Evolutionary conservation across 2,329 filamentous ascomycete species (phyloP).

Genomic region (Penicillium sp.): DNA sequence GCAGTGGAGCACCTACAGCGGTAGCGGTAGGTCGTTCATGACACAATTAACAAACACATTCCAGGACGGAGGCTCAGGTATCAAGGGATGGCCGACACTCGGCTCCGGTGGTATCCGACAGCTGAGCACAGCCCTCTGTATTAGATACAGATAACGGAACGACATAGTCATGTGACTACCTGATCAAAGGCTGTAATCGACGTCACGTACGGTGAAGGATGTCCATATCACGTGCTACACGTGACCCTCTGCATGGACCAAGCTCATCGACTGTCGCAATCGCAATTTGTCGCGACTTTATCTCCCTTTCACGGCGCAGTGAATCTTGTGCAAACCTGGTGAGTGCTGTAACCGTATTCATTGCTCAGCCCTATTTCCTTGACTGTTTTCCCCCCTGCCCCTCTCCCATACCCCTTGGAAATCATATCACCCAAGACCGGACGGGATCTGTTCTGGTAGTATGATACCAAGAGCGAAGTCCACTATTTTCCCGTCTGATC

Average conservation of each 20-base stretch:
- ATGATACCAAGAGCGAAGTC: conserved; percentile 3
- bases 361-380: background rate
- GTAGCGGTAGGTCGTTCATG: no score
- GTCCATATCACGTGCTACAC: background rate
- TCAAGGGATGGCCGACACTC: conserved; percentile 1
- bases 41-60: background rate
- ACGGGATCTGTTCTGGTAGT: conserved; percentile 6
- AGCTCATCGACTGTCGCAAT: conserved; percentile 2
- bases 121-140: conserved; percentile 7
- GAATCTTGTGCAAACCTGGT: background rate
- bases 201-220: background rate
- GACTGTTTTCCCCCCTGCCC: background rate
- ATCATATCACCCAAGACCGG: conserved; percentile 17
- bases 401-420: background rate
- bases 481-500: conserved; percentile 21
- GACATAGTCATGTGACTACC: background rate
- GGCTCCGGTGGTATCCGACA: conserved; percentile 22
- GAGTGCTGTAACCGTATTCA: background rate
- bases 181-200: background rate
- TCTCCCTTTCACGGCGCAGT: background rate
- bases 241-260: background rate
- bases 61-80: background rate
- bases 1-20: no score
- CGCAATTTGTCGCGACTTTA: background rate
- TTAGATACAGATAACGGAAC: background rate